Percentiles rank a stretch among this genome's conserved stretches.
phyloP scores from a whole-genome alignment of 352 stramenopile species.

The Pythium brassicae region DNA sequence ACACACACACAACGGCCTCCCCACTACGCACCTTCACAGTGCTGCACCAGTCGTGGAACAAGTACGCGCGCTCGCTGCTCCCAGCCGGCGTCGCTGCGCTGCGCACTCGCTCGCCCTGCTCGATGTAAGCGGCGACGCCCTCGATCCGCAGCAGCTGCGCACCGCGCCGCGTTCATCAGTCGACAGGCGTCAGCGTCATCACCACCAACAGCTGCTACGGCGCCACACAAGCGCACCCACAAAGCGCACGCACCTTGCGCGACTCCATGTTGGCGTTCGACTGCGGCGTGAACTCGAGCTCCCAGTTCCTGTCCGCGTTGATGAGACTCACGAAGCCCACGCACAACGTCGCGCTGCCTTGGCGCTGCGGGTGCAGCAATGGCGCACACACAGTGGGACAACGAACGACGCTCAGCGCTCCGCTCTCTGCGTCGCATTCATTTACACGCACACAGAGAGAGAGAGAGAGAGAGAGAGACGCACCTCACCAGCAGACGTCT shows the following conservation, averaged over 20 bases:
- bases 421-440: neutral
- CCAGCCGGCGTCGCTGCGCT: too few species aligned
- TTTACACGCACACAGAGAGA: neutral
- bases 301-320: slow-evolving; percentile 75
- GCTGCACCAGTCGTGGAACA: slow-evolving; percentile 83
- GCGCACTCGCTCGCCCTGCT: slow-evolving; percentile 31
- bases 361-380: slow-evolving; percentile 43
- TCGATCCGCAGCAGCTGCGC: slow-evolving; percentile 58
- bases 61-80: slow-evolving; percentile 43
- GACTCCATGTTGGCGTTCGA: slow-evolving; percentile 76
- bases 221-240: neutral
- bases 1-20: neutral
- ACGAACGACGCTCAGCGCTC: slow-evolving; percentile 2
- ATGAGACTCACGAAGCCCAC: slow-evolving; percentile 61
- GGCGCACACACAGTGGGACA: too few species aligned
- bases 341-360: slow-evolving; percentile 65
- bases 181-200: neutral
- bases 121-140: slow-evolving; percentile 67
- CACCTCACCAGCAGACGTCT: slow-evolving; percentile 62
- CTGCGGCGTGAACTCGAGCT: slow-evolving; percentile 69
- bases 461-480: neutral
- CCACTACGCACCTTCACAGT: slow-evolving; percentile 70
- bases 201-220: neutral
- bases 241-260: slow-evolving; percentile 47
- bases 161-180: too few species aligned